Evolutionary conservation across 2,329 filamentous ascomycete genomes (phyloP).

Genomic region (Fusarium duplospermum): DNA sequence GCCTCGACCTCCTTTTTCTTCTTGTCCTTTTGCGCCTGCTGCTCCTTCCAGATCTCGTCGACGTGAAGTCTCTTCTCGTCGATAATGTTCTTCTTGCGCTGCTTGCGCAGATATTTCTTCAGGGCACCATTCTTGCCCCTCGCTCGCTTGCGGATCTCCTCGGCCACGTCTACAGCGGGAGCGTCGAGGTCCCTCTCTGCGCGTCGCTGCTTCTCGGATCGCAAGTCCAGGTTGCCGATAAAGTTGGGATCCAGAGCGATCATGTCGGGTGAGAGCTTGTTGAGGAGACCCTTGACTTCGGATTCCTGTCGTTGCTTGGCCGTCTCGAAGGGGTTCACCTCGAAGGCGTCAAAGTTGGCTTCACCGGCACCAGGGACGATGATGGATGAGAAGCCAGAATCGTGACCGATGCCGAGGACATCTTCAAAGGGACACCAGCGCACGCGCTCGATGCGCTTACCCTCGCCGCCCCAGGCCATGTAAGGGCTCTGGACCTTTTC

Average conservation of each 20-base stretch:
- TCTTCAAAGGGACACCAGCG: conserved; percentile 97
- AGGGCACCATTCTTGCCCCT: conserved; percentile 91
- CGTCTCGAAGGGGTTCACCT: conserved; percentile 95
- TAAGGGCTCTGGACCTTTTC: conserved; percentile 88
- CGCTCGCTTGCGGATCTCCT: conserved; percentile 79
- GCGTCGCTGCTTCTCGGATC: conserved; percentile 80
- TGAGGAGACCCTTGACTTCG: conserved; percentile 89
- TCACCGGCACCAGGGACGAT: conserved; percentile 96
- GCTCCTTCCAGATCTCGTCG: conserved; percentile 83
- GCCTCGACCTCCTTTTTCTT: conserved; percentile 72
- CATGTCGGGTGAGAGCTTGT: conserved; percentile 97
- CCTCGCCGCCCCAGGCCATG: conserved; percentile 92
- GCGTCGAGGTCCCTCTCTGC: conserved; percentile 84
- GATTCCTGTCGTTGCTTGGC: conserved; percentile 90
- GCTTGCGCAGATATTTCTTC: conserved; percentile 90
- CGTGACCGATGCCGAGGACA: conserved; percentile 86
- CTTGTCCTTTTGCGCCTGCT: conserved; percentile 73
- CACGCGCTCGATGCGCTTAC: conserved; percentile 81
- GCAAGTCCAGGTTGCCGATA: conserved; percentile 86
- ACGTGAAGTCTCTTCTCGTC: conserved; percentile 92
- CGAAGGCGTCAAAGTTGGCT: conserved; percentile 93
- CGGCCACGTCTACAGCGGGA: conserved; percentile 65
- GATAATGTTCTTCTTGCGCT: conserved; percentile 91
- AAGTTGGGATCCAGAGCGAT: conserved; percentile 94
- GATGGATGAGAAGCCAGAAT: conserved; percentile 87